Base-by-base conservation (phyloP, 2,329 filamentous ascomycete genomes). In the Xylaria polymorpha region DNA sequence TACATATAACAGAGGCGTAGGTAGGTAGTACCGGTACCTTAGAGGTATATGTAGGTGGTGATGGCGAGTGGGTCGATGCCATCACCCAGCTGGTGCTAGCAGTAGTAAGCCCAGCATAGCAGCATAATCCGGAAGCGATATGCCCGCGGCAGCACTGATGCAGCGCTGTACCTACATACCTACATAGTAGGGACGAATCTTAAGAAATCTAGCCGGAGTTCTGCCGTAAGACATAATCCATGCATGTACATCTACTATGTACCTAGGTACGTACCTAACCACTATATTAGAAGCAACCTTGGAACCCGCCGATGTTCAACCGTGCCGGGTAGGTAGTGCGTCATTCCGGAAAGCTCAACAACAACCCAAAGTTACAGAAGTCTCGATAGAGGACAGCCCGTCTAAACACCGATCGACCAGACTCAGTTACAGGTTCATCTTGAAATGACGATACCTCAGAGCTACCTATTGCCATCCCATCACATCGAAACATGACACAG, bases 371-470 rank as follows among this genome's bases (percentile, higher is more conserved):
- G 25, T 29, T 29, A 12, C 48, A 50, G 32, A 32, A 59, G 35
- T 43, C 43, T 51, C 39, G 29, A 25, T 29, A 41, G 25, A 32
- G 43, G 51, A 56, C 22, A 57, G n/a, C 12, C 39, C 32, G 25
- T 39, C 41, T 6, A 7, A 32, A 18, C 7, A 25, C 43, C 51
- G 12, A 44, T 48, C 41, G 9, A 10, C n/a, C 20, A 8, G 61
- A 48, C 15, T 20, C 41, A 18, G 12, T 56, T 18, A 18, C 32
- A 18, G 37, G 43, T 20, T 29, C 18, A 61, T 46, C 32, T 57
- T 66, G 70, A 71, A 59, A 75, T 75, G 74, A 76, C 70, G 68
- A 72, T 65, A 72, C 71, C 51, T 60, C 58, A 62, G 61, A 71
- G 37, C 50, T 65, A 59, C 61, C 37, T 62, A 35, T 51, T 51